Evolutionary conservation across 2,329 filamentous ascomycete species (phyloP), one percentile per base, ranked within the genome.

Genomic region (Aspergillus sojae): DNA sequence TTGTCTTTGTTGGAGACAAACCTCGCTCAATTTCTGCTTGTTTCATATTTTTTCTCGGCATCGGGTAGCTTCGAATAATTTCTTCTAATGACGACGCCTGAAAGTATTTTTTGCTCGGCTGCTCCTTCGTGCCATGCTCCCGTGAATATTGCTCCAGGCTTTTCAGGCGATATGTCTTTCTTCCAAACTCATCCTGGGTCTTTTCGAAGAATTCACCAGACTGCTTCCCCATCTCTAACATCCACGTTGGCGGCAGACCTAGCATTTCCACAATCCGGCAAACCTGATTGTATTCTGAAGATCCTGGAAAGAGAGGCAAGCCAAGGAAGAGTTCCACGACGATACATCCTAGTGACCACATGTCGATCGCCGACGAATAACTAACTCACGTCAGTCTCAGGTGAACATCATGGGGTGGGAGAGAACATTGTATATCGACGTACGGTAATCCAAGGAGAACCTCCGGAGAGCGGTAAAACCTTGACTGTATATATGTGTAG

Each of bases 41-140:
- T 82, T 99, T 99, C 95, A 99, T 99, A 74, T 97, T 97, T 82
- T 99, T 99, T 73, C 95, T 87, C 55, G 95, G 95, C 94, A 99
- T 97, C 6, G 95, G 91, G 75, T 99, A 99, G 61, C 92, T 93
- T 76, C 96, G 93, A 81, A 99, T 98, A 68, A 99, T 99, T 69
- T 99, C 95, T 4, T 94, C 94, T 59, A 99, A 82, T 1, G 93
- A 96, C 46, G 89, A 97, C 41, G 94, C 93, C 72, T 94, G 92
- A 81, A 99, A 99, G 79, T 99, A 99, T 80, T 98, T 98, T 84
- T 99, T 99, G 87, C 95, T 99, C 26, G 95, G 95, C 78, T 98
- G 95, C 79, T 99, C 95, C 78, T 99, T 99, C 41, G 93, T 95
- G 63, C 91, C 91, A 76, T 97, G 95, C 76, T 99, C 95, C 62